Base-by-base conservation (phyloP, 2,329 filamentous ascomycete species). In the Plenodomus biglobosus region DNA sequence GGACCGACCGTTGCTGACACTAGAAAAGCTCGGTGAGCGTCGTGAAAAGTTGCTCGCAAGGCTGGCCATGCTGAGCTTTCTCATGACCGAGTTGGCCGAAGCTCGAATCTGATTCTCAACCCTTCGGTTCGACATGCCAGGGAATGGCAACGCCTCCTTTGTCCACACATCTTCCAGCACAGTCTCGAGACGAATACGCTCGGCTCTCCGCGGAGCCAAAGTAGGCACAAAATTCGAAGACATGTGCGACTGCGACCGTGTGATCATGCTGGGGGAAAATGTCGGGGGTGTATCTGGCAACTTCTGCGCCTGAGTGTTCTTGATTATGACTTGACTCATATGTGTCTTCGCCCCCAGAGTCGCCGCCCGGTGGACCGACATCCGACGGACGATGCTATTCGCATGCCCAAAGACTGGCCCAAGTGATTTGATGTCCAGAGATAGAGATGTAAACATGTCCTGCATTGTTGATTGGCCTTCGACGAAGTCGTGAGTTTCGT, bases 41-140 rank as follows among this genome's bases (percentile, higher is more conserved):
- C 86, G 88, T 32, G 83, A 82, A 65, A 95, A 92, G 40, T 87
- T 87, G 57, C 82, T 86, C 13, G 88, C 81, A 55, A 94, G 87
- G 68, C 86, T 91, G 40, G 87, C 86, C 63, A 90, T 86, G 71
- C 89, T 95, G 54, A 96, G 80, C 68, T 92, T 95, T 43, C 91
- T 83, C 76, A 96, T 95, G 65, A 96, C 83, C 1, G 88, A 88
- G 30, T 89, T 90, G 11, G 91, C 88, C n/a, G 87, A 90, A 35
- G 83, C 83, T 42, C 88, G 81, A 39, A 94, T 85, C 3, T 90
- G 76, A 63, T 88, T 84, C 60, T 95, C 87, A 74, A 75, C 84
- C 70, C 68, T 83, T 70, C 74, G 85, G 70, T 72, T 78, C 24
- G 81, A 82, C 82, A 96, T 92, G 1, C 90, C 90, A 15, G 92